Evolutionary conservation across 345 rosid genomes (phyloP).

Genomic region (Arabis alpina): DNA sequence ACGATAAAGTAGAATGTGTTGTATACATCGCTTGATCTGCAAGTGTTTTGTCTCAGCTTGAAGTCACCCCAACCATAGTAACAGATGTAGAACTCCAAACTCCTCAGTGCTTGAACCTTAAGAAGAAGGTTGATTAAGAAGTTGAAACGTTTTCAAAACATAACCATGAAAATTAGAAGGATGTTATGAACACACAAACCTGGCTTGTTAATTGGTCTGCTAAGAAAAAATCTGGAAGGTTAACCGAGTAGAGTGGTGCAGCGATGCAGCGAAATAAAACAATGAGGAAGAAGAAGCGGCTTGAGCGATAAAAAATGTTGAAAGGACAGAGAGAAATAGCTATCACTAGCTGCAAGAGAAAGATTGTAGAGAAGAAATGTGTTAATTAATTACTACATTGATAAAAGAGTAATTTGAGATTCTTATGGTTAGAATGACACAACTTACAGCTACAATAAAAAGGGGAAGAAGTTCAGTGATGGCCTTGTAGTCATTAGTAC

Average conservation of each 20-base stretch:
- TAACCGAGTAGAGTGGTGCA: conserved; percentile 53
- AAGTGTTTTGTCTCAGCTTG: conserved; percentile 48
- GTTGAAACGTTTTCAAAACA: neutral
- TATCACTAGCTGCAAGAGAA: conserved; percentile 38
- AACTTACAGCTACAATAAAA: conserved; percentile 44
- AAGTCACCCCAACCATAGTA: conserved; percentile 77
- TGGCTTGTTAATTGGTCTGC: conserved; percentile 78
- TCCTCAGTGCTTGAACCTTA: conserved; percentile 76
- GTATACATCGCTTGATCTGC: conserved; percentile 44
- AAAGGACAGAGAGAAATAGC: conserved; percentile 38
- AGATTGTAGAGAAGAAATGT: neutral
- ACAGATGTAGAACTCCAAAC: conserved; percentile 75
- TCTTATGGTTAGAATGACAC: neutral
- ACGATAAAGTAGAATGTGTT: conserved; percentile 56
- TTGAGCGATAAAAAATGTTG: conserved; percentile 45
- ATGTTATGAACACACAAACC: conserved; percentile 41
- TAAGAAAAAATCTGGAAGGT: conserved; percentile 68
- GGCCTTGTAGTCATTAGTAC: conserved; percentile 50
- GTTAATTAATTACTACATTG: neutral
- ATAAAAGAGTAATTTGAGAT: neutral
- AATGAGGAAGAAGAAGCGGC: conserved; percentile 43
- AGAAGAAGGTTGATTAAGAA: neutral
- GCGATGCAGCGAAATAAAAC: conserved; percentile 44
- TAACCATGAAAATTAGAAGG: neutral
- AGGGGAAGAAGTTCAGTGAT: conserved; percentile 57